Conservation (phyloP, 169 alveolate genomes). For the Plasmodium vivax region DNA sequence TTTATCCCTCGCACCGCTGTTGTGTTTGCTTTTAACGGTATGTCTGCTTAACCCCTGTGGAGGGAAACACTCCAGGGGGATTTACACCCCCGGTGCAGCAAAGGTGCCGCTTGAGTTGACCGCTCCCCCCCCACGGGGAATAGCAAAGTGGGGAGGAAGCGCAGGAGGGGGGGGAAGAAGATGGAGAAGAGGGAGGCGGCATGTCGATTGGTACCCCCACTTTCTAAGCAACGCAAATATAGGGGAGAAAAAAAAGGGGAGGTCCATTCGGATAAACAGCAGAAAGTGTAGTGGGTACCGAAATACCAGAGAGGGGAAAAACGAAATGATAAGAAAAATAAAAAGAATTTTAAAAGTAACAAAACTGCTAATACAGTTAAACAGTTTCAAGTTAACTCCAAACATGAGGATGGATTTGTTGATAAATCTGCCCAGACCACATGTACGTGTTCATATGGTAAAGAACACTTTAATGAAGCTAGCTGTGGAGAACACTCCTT, state of each 20-base stretch:
- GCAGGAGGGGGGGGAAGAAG: background rate
- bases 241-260: background rate
- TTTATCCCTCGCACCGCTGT: conserved; percentile 14
- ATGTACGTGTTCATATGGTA: conserved; percentile 76
- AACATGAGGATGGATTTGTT: conserved; percentile 66
- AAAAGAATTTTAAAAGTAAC: conserved; percentile 73
- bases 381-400: conserved; percentile 71
- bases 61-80: background rate
- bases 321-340: conserved; percentile 61
- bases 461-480: conserved; percentile 64
- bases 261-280: conserved; percentile 6
- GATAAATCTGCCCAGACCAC: conserved; percentile 74
- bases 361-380: conserved; percentile 56
- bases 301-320: conserved; percentile 73
- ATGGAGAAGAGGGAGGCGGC: background rate
- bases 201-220: background rate
- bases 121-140: background rate
- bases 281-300: conserved; percentile 66
- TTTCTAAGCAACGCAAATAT: background rate
- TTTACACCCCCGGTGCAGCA: background rate
- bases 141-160: background rate
- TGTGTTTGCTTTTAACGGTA: conserved; percentile 21
- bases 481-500: conserved; percentile 52
- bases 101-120: background rate
- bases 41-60: background rate